Evolutionary conservation across 139 green algal genomes (phyloP), one percentile per base, ranked within the genome.

Genomic region (Chlorella sp.): DNA sequence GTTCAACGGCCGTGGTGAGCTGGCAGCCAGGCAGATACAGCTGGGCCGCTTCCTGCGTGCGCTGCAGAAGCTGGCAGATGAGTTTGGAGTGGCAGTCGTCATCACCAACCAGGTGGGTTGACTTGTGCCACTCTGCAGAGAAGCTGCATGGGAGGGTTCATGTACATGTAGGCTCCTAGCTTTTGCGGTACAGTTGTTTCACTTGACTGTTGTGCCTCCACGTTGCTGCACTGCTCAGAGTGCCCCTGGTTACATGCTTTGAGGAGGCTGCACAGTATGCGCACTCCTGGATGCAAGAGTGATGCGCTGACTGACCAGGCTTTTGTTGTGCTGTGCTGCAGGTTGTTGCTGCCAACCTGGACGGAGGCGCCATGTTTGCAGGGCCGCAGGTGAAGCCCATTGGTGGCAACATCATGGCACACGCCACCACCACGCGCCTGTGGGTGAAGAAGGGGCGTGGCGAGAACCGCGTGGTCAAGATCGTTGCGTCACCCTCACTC

Each of bases 401-500:
- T 73, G 95, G 95, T 29, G 95, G 95, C 65, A 98, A 99, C 85
- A 99, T 99, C 82, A 98, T 99, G 90, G 95, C 95, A 30, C 95
- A 99, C 83, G 94, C 95, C 31, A 94, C 95, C 24, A 99, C 95
- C 31, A 99, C 95, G 1, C 82, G 95, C 2, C 80, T 99, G 42
- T 88, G 73, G 60, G 27, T 66, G 27, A 66, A 66, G 60, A 66
- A 66, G 60, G 60, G 27, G 27, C n/a, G 26, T 14, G 64, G 64
- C 51, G 64, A 50, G 23, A 50, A 27, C 6, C 64, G 86, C 17
- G 72, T 84, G 3, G 84, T 72, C 61, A 97, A 96, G 84, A 93
- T 99, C 69, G 79, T 98, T 27, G 90, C 88, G 31, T 97, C 89
- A 0, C 95, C 95, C 0, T 93, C 78, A 0, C 80, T 98, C 30